Percentiles rank a stretch among this genome's conserved stretches.
These are phyloP conservation scores for Termitomyces eurrhizus DNA, from an alignment of 768 basidiomycete genomes.

Conservation along the genomic window DNA sequence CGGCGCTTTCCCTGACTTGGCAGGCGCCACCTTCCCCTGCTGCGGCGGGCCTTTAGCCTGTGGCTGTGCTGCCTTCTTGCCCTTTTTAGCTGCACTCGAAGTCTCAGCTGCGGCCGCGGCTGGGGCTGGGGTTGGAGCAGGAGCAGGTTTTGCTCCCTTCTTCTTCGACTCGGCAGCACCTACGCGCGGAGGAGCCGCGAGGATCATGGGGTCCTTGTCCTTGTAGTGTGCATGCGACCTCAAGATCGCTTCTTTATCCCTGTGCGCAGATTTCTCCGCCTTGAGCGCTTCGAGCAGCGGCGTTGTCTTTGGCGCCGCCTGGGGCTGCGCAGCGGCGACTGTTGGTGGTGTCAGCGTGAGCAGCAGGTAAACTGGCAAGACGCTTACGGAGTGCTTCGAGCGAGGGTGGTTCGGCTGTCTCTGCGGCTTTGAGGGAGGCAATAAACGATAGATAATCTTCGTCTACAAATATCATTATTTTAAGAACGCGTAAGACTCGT, in stretches of 20 bases:
- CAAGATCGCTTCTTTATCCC: slow-evolving; percentile 69
- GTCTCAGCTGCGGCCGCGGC: slow-evolving; percentile 12
- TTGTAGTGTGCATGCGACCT: slow-evolving; percentile 75
- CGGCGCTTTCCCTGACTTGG: slow-evolving; percentile 1
- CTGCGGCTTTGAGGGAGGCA: slow-evolving; percentile 56
- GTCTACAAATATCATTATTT: slow-evolving; percentile 37
- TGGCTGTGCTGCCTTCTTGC: slow-evolving; percentile 2
- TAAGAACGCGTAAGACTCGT: no score
- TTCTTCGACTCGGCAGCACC: slow-evolving; percentile 26
- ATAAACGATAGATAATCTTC: slow-evolving; percentile 84
- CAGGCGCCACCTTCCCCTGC: not conserved
- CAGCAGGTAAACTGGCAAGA: not conserved
- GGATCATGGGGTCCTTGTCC: slow-evolving; percentile 30
- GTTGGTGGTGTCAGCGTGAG: not conserved
- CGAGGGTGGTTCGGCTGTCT: slow-evolving; percentile 50
- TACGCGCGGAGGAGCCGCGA: slow-evolving; percentile 28
- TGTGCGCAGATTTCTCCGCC: slow-evolving; percentile 70
- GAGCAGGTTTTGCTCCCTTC: slow-evolving; percentile 18
- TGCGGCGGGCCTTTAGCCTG: not conserved
- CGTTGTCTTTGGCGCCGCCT: slow-evolving; percentile 71
- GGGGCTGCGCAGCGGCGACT: slow-evolving; percentile 66
- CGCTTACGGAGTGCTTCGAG: slow-evolving; percentile 61
- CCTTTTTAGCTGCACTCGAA: slow-evolving; percentile 3
- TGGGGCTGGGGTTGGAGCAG: slow-evolving; percentile 1
- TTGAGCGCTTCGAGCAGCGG: slow-evolving; percentile 93